Conservation (phyloP, 176 grass and related monocot genomes). For the Bromus sterilis region DNA sequence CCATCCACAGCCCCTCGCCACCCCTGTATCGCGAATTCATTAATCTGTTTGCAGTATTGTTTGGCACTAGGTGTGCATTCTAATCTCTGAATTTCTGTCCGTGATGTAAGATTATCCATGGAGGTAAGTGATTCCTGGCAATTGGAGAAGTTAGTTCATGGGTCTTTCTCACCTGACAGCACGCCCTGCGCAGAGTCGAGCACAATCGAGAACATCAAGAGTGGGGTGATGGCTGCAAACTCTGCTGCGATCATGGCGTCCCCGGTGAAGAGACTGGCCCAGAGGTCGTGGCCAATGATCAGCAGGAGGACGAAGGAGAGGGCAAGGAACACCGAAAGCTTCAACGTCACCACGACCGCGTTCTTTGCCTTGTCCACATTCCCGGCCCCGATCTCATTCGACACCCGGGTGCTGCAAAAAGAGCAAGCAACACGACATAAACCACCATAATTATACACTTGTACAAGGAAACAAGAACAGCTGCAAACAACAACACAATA, state of each 20-base stretch:
- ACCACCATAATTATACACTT: too few relatives aligned
- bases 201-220: slow-evolving; percentile 51
- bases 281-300: slow-evolving; percentile 38
- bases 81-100: not conserved
- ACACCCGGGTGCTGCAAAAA: too few relatives aligned
- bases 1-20: slow-evolving; percentile 78
- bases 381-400: too few relatives aligned
- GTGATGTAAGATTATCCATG: too few relatives aligned
- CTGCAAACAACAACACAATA: too few relatives aligned
- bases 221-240: slow-evolving; percentile 53
- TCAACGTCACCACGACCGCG: slow-evolving; percentile 54
- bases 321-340: slow-evolving; percentile 63
- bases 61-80: not conserved
- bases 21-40: slow-evolving; percentile 22
- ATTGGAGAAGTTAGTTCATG: not conserved
- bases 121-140: not conserved
- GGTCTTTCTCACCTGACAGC: slow-evolving; percentile 15
- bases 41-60: too few relatives aligned
- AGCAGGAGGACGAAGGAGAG: slow-evolving; percentile 39
- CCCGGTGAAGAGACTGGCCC: slow-evolving; percentile 61
- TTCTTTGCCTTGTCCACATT: slow-evolving; percentile 49
- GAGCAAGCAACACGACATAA: too few relatives aligned
- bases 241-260: slow-evolving; percentile 37
- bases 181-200: slow-evolving; percentile 75
- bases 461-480: too few relatives aligned